A percentile compares a stretch with the other conserved stretches of the same genome.
These are phyloP conservation scores for Triangularia verruculosa DNA, from an alignment of 2,329 filamentous ascomycete genomes.

Conservation along the genomic window DNA sequence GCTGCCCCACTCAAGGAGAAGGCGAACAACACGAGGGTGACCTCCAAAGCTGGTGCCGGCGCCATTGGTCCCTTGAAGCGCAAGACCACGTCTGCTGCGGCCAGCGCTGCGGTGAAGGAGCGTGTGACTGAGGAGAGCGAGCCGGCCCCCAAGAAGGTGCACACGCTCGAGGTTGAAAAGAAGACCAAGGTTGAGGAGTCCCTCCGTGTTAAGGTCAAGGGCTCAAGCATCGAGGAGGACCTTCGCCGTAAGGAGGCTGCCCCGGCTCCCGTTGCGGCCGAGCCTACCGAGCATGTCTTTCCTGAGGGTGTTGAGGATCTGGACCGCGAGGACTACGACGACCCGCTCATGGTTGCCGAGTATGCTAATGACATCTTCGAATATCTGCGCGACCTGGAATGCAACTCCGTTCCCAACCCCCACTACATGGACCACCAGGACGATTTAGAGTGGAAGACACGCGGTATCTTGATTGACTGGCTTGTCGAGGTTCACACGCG, in stretches of 20 bases:
- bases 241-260: conserved; percentile 29
- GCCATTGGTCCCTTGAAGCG: conserved; percentile 67
- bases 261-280: conserved; percentile 28
- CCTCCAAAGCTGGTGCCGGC: conserved; percentile 68
- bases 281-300: conserved; percentile 32
- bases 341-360: conserved; percentile 96
- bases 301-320: conserved; percentile 57
- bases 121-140: conserved; percentile 63
- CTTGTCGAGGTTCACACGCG: conserved; percentile 96
- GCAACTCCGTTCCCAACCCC: conserved; percentile 75
- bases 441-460: conserved; percentile 97
- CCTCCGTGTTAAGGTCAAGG: conserved; percentile 46
- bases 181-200: conserved; percentile 35
- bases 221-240: conserved; percentile 50
- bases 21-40: conserved; percentile 57
- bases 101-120: conserved; percentile 57
- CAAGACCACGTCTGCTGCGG: conserved; percentile 47
- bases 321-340: conserved; percentile 83
- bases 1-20: conserved; percentile 49
- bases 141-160: conserved; percentile 64
- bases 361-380: conserved; percentile 98
- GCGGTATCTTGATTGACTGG: conserved; percentile 96
- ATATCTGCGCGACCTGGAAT: conserved; percentile 85
- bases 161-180: conserved; percentile 53
- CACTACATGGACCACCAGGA: conserved; percentile 94